These are phyloP conservation scores for Mucor plumbeus DNA, from an alignment of 371 early-diverging fungal genomes.

Conservation along the genomic window DNA sequence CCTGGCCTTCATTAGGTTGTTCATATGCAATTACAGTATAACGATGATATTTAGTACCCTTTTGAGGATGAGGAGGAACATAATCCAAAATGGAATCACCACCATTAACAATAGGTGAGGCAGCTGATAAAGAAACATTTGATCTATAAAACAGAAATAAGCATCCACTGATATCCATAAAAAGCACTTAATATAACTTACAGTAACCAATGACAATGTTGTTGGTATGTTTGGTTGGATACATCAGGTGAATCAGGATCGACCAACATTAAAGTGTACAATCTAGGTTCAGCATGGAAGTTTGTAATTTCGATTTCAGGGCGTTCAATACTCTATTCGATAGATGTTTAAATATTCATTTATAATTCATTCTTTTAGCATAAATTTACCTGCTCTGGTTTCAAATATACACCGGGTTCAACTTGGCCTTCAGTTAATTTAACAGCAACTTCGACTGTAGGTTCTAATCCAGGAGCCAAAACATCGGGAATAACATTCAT, in stretches of 20 bases:
- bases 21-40: slow-evolving; percentile 74
- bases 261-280: slow-evolving; percentile 76
- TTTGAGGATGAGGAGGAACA: slow-evolving; percentile 83
- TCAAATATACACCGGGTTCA: slow-evolving; percentile 63
- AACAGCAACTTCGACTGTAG: slow-evolving; percentile 57
- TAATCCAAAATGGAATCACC: slow-evolving; percentile 71
- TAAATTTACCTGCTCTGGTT: slow-evolving; percentile 53
- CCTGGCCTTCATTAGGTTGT: slow-evolving; percentile 68
- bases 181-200: slow-evolving; percentile 39
- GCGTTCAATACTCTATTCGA: slow-evolving; percentile 53
- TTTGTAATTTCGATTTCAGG: slow-evolving; percentile 65
- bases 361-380: neutral
- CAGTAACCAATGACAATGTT: slow-evolving; percentile 72
- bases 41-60: slow-evolving; percentile 81
- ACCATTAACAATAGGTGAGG: slow-evolving; percentile 45
- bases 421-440: slow-evolving; percentile 43
- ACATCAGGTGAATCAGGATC: slow-evolving; percentile 77
- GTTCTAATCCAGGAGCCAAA: slow-evolving; percentile 57
- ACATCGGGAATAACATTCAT: slow-evolving; percentile 85
- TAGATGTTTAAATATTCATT: neutral
- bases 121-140: slow-evolving; percentile 69
- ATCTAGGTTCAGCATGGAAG: slow-evolving; percentile 71
- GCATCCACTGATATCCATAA: no score
- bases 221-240: slow-evolving; percentile 63
- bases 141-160: slow-evolving; percentile 37